Evolutionary conservation across 2,329 filamentous ascomycete genomes (phyloP), one percentile per base, ranked within the genome.

Genomic region (Metarhizium anisopliae): DNA sequence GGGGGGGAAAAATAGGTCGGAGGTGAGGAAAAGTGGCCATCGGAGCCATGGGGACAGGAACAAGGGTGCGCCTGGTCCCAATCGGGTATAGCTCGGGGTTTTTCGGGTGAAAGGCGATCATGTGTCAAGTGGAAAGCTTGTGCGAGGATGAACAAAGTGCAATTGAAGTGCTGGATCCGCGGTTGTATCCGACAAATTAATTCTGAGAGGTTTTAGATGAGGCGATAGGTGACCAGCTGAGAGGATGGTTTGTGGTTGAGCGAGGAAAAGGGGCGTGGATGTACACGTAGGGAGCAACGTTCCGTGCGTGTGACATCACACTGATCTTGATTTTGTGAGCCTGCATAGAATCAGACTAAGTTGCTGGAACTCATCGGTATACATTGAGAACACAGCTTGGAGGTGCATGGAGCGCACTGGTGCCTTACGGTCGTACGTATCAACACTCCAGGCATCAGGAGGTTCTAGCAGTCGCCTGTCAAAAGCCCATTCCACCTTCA

Each of bases 51-150:
- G 25, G 25, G 14, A 38, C 29, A 56, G 47, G 50, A 40, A 53
- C 18, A 30, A 36, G 30, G 50, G 35, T 47, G 54, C 8, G 25
- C 11, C 25, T 38, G 29, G 40, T 11, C 56, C 53, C 47, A 56
- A 59, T 54, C 57, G 62, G 62, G 57, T 60, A 60, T 61, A 63
- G 56, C 58, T 62, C 60, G 60, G 62, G 42, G 54, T 53, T 57
- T 59, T 59, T 52, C 57, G 55, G 59, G 29, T 43, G 50, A 55
- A 53, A 51, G 43, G 25, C 35, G 30, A 47, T 25, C 43, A 52
- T 51, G 52, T 56, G 54, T 16, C 50, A 18, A 49, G 42, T 47
- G 32, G 25, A 11, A 16, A 50, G 53, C 32, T 35, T 35, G 7
- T 35, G 32, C 32, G 7, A 35, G 10, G 32, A 35, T 35, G 32